Evolutionary conservation across 176 grass and related monocot genomes (phyloP).

Genomic region (Hyparrhenia diplandra): DNA sequence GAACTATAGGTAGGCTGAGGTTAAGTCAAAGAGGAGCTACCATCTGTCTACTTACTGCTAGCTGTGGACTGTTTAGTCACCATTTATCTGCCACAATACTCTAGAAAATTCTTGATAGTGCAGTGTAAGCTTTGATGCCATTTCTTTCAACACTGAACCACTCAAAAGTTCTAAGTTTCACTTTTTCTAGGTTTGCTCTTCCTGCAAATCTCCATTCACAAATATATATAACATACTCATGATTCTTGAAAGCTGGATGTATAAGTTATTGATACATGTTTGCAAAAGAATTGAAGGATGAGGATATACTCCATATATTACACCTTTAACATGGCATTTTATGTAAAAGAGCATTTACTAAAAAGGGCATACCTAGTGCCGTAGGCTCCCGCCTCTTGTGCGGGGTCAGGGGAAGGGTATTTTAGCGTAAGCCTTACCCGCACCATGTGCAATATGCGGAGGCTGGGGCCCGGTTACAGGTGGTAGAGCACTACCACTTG

Average conservation of each 20-base stretch:
- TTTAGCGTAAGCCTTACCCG: no score
- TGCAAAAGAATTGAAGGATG: neutral
- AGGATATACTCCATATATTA: neutral
- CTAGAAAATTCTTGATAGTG: neutral
- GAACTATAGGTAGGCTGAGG: neutral
- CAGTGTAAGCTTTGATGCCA: neutral
- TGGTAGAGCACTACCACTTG: no score
- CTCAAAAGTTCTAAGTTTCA: neutral
- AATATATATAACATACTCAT: neutral
- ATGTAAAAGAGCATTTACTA: neutral
- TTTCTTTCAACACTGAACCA: neutral
- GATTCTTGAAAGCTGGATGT: neutral
- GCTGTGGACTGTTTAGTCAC: neutral
- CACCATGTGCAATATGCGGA: no score
- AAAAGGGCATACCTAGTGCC: no score
- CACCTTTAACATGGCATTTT: neutral
- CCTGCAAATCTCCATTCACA: neutral
- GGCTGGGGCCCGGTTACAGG: no score
- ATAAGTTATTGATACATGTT: neutral
- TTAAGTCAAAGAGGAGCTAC: neutral
- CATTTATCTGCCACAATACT: neutral
- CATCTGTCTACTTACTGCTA: neutral
- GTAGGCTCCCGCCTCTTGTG: no score
- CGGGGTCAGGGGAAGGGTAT: no score
- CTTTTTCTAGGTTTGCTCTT: neutral